These are phyloP conservation scores for Mycena galericulata DNA, from an alignment of 768 basidiomycete genomes.

Conservation along the genomic window DNA sequence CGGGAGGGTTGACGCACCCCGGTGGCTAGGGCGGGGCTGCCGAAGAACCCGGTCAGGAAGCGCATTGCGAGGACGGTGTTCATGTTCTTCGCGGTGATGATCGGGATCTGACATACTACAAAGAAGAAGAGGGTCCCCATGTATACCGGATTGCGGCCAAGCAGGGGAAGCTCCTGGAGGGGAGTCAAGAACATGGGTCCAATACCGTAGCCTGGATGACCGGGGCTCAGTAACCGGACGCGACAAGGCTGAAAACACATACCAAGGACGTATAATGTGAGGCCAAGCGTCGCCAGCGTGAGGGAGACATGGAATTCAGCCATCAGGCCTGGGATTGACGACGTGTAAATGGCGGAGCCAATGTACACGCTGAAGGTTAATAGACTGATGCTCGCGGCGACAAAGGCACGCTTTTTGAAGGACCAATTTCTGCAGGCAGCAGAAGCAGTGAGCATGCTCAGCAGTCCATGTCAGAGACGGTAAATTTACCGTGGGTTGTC, in stretches of 20 bases:
- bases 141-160: constrained; percentile 48
- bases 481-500: constrained; percentile 40
- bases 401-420: constrained; percentile 40
- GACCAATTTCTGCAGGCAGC: constrained; percentile 44
- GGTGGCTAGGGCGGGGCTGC: constrained; percentile 48
- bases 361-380: constrained; percentile 49
- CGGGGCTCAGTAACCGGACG: not conserved
- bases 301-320: constrained; percentile 42
- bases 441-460: not conserved
- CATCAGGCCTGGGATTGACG: constrained; percentile 42
- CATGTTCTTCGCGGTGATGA: constrained; percentile 45
- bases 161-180: constrained; percentile 45
- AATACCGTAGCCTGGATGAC: constrained; percentile 29
- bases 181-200: constrained; percentile 46
- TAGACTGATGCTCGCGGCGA: constrained; percentile 45
- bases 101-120: constrained; percentile 48
- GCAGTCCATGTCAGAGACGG: not conserved
- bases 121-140: constrained; percentile 46
- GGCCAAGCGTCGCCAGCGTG: constrained; percentile 44
- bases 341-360: constrained; percentile 48
- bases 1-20: constrained; percentile 27
- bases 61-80: constrained; percentile 47
- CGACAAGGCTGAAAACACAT: not conserved
- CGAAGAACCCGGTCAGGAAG: constrained; percentile 49
- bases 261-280: constrained; percentile 43